Evolutionary conservation across 1,284 basidiomycete genomes (phyloP).

Genomic region (Xanthoconium separans): DNA sequence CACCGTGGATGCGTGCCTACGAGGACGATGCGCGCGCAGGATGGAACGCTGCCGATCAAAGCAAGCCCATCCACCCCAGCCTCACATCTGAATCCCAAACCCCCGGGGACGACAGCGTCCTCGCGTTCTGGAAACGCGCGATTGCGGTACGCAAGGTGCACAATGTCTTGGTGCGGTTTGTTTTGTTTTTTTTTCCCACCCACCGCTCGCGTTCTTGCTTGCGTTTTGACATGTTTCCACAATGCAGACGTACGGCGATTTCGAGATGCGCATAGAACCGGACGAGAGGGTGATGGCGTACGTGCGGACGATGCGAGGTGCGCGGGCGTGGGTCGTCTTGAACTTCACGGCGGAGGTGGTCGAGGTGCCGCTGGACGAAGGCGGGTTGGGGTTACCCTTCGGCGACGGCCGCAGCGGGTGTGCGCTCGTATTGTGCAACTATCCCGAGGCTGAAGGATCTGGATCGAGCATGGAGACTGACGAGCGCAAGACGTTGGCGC

Average conservation of each 20-base stretch:
- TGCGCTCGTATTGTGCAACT: conserved; percentile 33
- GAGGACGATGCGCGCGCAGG: conserved; percentile 52
- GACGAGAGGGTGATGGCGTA: conserved; percentile 59
- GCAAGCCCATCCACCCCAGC: conserved; percentile 8
- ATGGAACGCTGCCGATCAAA: conserved; percentile 55
- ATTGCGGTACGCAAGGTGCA: conserved; percentile 53
- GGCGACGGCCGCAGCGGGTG: neutral
- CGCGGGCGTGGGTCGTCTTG: conserved; percentile 45
- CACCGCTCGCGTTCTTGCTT: too few relatives aligned
- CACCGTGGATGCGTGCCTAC: conserved; percentile 77
- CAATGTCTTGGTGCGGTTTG: conserved; percentile 55
- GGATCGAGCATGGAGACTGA: too few relatives aligned
- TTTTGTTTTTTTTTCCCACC: neutral
- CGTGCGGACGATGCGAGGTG: conserved; percentile 41
- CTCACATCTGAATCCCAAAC: neutral
- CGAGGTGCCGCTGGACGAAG: conserved; percentile 17
- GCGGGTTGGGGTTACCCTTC: conserved; percentile 3
- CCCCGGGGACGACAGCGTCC: conserved; percentile 43
- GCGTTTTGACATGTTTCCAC: too few relatives aligned
- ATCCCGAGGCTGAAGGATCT: conserved; percentile 3
- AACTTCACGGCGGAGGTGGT: conserved; percentile 47
- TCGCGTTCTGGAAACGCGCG: conserved; percentile 58
- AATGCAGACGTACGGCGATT: conserved; percentile 49
- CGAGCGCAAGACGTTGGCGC: conserved; percentile 5
- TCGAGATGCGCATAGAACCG: conserved; percentile 43